Percentiles rank a stretch among this genome's conserved stretches.
phyloP scores from a whole-genome alignment of 2,329 filamentous ascomycete species.

The Stachybotrys elegans region DNA sequence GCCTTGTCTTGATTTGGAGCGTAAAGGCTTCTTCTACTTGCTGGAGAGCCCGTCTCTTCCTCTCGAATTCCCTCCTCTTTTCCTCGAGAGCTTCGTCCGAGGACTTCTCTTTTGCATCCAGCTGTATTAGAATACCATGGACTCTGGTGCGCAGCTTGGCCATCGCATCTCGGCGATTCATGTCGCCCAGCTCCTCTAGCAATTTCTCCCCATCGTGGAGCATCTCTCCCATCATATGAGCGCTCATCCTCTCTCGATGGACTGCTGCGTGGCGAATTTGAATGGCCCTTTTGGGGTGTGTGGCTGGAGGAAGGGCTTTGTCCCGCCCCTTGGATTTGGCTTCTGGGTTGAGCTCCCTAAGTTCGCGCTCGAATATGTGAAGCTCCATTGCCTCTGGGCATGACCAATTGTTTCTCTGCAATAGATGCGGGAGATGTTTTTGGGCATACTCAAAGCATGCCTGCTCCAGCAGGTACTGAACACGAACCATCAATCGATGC shows the following conservation, averaged over 20 bases:
- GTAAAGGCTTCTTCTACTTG: not conserved
- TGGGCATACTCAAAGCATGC: not conserved
- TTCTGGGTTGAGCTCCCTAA: not conserved
- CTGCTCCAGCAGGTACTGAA: not conserved
- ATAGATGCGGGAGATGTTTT: not conserved
- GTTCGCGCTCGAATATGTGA: not conserved
- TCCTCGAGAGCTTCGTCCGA: not conserved
- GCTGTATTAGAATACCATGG: not conserved
- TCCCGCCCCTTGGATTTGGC: too few species aligned
- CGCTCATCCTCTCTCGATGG: not conserved
- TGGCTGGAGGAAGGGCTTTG: too few species aligned
- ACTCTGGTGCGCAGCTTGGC: not conserved
- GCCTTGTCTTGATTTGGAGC: too few species aligned
- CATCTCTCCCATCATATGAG: not conserved
- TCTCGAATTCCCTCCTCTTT: not conserved
- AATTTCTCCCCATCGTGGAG: not conserved
- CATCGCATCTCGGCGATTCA: not conserved
- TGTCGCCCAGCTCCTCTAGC: not conserved
- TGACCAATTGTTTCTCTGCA: not conserved
- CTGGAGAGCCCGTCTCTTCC: not conserved
- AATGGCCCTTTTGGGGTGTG: not conserved
- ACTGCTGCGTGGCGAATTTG: not conserved
- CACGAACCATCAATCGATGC: not conserved
- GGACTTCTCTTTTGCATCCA: not conserved
- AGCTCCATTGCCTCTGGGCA: not conserved